These are phyloP conservation scores for Phytophthora boehmeriae DNA, from an alignment of 352 stramenopile species.

Conservation along the genomic window DNA sequence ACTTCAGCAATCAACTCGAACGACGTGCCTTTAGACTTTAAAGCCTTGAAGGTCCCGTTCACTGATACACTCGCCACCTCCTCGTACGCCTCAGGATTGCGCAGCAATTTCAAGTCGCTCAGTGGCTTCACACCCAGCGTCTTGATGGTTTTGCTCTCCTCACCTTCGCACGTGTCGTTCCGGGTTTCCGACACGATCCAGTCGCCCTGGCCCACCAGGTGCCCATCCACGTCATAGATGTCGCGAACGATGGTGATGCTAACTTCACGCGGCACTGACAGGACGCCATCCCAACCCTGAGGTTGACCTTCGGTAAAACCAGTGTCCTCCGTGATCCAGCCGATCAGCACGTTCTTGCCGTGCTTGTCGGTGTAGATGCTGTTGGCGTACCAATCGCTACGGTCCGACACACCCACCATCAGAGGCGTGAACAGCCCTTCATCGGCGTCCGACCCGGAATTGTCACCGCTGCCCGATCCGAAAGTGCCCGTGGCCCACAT, in stretches of 20 bases:
- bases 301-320: conserved; percentile 48
- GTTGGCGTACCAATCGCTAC: conserved; percentile 74
- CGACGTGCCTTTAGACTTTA: conserved; percentile 51
- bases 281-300: conserved; percentile 72
- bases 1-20: conserved; percentile 65
- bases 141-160: conserved; percentile 69
- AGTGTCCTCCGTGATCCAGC: conserved; percentile 70
- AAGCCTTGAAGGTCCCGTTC: conserved; percentile 30
- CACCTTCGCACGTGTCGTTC: conserved; percentile 31
- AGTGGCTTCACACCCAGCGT: conserved; percentile 57
- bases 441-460: conserved; percentile 21
- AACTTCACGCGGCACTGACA: conserved; percentile 61
- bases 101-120: conserved; percentile 51
- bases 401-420: conserved; percentile 68
- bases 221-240: conserved; percentile 53
- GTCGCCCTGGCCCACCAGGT: conserved; percentile 53
- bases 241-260: conserved; percentile 54
- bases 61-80: conserved; percentile 33
- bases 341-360: conserved; percentile 62
- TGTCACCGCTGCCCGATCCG: conserved; percentile 18
- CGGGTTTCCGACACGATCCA: conserved; percentile 56
- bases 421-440: conserved; percentile 49
- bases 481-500: conserved; percentile 51
- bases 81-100: conserved; percentile 44
- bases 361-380: conserved; percentile 67